Conservation (phyloP, 169 alveolate species). For the Plasmodium vivax region DNA sequence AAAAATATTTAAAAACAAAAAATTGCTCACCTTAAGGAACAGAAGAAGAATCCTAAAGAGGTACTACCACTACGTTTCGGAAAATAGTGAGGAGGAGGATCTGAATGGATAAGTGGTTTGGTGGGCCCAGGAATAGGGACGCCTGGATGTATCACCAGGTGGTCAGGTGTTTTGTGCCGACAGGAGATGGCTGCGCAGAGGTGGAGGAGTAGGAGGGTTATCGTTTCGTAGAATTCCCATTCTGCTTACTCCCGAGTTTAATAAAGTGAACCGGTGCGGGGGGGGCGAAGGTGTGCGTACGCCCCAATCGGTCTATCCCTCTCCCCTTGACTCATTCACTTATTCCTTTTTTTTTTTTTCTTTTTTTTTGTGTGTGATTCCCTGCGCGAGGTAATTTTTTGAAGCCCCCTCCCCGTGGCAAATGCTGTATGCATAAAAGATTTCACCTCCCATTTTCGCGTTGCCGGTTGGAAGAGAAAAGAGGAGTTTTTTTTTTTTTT, state of each 20-base stretch:
- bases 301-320: not conserved
- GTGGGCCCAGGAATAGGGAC: not conserved
- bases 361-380: not conserved
- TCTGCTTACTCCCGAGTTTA: not conserved
- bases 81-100: constrained; percentile 61
- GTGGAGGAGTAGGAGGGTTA: not conserved
- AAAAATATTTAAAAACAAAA: constrained; percentile 32
- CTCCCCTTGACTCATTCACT: not conserved
- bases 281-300: not conserved
- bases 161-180: not conserved
- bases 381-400: not conserved
- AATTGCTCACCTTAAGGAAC: constrained; percentile 10
- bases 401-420: not conserved
- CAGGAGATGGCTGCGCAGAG: not conserved
- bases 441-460: not conserved
- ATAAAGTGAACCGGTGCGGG: not conserved
- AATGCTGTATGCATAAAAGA: not conserved
- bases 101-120: not conserved
- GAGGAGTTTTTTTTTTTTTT: not conserved
- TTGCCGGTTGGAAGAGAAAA: not conserved
- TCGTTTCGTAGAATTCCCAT: not conserved
- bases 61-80: constrained; percentile 33
- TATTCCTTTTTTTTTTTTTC: not conserved
- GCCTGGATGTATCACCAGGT: not conserved
- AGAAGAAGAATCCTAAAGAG: constrained; percentile 25